These are phyloP conservation scores for Talaromyces nanjingensis DNA, from an alignment of 495 filamentous ascomycete genomes.

Conservation along the genomic window DNA sequence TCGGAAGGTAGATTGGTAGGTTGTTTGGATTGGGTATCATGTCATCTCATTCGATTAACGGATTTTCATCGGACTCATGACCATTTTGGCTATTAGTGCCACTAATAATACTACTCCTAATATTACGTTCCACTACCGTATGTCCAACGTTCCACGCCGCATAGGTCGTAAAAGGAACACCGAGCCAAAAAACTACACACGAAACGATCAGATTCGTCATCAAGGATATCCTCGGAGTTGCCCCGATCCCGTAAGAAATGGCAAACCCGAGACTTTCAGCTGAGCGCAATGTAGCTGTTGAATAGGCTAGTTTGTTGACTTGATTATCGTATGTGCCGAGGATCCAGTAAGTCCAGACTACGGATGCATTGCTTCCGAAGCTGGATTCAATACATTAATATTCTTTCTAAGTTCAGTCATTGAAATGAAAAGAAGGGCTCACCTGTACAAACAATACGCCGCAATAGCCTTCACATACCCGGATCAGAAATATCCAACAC, in stretches of 20 bases:
- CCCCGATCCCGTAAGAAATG: constrained; percentile 39
- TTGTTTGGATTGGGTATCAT: too few relatives aligned
- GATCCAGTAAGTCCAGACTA: constrained; percentile 44
- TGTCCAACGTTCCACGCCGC: too few relatives aligned
- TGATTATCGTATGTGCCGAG: constrained; percentile 44
- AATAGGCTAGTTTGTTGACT: constrained; percentile 37
- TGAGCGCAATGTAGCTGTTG: constrained; percentile 40
- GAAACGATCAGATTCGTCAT: too few relatives aligned
- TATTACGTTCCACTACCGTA: too few relatives aligned
- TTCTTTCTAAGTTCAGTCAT: constrained; percentile 4
- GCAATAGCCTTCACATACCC: constrained; percentile 34
- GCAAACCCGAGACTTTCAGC: constrained; percentile 44
- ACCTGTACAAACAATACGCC: constrained; percentile 30
- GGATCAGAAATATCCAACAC: constrained; percentile 31
- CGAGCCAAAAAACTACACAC: too few relatives aligned
- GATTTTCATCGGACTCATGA: too few relatives aligned
- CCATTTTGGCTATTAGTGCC: too few relatives aligned
- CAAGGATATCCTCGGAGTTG: too few relatives aligned
- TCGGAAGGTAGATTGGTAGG: too few relatives aligned
- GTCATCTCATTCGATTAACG: too few relatives aligned
- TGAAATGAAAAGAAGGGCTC: neutral
- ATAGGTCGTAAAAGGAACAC: too few relatives aligned
- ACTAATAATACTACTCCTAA: too few relatives aligned
- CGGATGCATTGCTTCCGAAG: constrained; percentile 23
- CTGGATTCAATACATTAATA: constrained; percentile 23